phyloP scores from a whole-genome alignment of 1,139 yeast species.

The Yamadazyma buinensis region DNA sequence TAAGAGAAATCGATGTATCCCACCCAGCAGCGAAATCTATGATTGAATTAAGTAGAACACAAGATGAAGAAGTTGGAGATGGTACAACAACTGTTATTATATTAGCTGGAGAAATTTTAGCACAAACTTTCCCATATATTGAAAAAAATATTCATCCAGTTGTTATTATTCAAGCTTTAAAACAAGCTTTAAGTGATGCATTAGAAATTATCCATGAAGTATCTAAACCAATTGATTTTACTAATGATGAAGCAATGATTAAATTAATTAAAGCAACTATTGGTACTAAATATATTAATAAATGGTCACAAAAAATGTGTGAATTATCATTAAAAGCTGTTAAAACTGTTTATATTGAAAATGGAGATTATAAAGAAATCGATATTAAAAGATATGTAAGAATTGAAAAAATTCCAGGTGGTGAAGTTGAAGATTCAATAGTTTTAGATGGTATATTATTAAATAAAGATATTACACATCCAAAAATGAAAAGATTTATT shows the following conservation, averaged over 20 bases:
- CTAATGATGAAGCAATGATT: constrained; percentile 83
- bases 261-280: constrained; percentile 85
- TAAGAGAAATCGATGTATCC: constrained; percentile 85
- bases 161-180: constrained; percentile 88
- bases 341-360: constrained; percentile 68
- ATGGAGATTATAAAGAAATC: constrained; percentile 75
- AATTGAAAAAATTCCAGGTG: constrained; percentile 96
- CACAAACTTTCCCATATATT: constrained; percentile 89
- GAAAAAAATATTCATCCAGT: constrained; percentile 98
- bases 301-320: constrained; percentile 95
- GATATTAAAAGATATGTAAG: constrained; percentile 92
- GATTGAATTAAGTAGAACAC: constrained; percentile 96
- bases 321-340: constrained; percentile 84
- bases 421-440: constrained; percentile 84
- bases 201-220: constrained; percentile 82
- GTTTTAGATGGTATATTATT: constrained; percentile 90
- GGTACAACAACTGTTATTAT: constrained; percentile 97
- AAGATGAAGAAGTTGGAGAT: constrained; percentile 99
- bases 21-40: constrained; percentile 99
- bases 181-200: constrained; percentile 88
- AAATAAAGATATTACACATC: constrained; percentile 97
- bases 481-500: constrained; percentile 89
- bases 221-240: constrained; percentile 78
- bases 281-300: constrained; percentile 90
- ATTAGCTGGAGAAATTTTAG: constrained; percentile 93